These are phyloP conservation scores for Chloranthus sessilifolius DNA, from an alignment of 164 flowering plant species.

Conservation along the genomic window DNA sequence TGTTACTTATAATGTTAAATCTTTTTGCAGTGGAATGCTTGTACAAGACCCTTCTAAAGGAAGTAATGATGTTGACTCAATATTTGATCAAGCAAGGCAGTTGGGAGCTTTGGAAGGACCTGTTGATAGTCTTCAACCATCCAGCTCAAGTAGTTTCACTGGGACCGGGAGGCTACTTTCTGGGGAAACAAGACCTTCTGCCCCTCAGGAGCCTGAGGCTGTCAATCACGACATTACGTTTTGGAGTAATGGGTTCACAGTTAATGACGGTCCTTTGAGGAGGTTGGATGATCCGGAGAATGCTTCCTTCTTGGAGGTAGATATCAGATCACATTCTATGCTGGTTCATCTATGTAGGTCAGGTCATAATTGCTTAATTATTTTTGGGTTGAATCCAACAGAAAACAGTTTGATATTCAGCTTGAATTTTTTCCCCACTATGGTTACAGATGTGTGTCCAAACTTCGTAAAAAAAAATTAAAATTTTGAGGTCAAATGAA, in stretches of 20 bases:
- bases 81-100: slow-evolving; percentile 80
- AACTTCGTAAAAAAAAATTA: too few species aligned
- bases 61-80: slow-evolving; percentile 65
- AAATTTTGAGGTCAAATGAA: too few species aligned
- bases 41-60: slow-evolving; percentile 83
- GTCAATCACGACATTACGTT: slow-evolving; percentile 54
- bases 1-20: background rate
- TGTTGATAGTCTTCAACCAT: slow-evolving; percentile 38
- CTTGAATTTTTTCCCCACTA: too few species aligned
- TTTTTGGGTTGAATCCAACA: too few species aligned
- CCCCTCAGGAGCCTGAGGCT: slow-evolving; percentile 51
- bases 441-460: too few species aligned
- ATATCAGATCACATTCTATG: slow-evolving; percentile 2
- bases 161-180: slow-evolving; percentile 73
- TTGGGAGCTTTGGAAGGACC: slow-evolving; percentile 80
- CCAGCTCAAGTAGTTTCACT: slow-evolving; percentile 65
- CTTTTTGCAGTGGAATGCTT: slow-evolving; percentile 73
- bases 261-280: slow-evolving; percentile 85
- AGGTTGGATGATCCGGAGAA: slow-evolving; percentile 78
- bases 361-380: too few species aligned
- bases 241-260: slow-evolving; percentile 88
- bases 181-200: slow-evolving; percentile 53
- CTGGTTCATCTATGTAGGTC: too few species aligned
- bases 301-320: slow-evolving; percentile 72
- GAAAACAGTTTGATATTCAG: too few species aligned